Conservation (phyloP, 768 basidiomycete species). For the Pulveroboletus sp. region DNA sequence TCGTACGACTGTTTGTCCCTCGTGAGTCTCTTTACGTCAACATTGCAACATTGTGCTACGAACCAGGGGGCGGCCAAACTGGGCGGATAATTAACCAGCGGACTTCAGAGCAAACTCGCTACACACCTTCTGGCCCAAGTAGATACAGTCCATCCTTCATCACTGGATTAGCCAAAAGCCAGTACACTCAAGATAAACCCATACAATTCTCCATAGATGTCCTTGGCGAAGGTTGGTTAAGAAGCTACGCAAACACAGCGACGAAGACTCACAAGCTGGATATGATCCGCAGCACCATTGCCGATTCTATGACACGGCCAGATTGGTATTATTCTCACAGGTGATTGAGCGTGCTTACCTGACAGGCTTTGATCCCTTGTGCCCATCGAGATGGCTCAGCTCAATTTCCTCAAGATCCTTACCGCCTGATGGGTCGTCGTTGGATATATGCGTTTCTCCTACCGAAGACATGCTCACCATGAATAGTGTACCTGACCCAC, state of each 20-base stretch:
- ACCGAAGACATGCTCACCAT: slow-evolving; percentile 46
- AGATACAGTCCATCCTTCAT: slow-evolving; percentile 89
- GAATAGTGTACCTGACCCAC: slow-evolving; percentile 71
- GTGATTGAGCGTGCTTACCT: slow-evolving; percentile 35
- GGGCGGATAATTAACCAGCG: slow-evolving; percentile 1
- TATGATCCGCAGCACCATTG: slow-evolving; percentile 92
- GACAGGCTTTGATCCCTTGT: slow-evolving; percentile 82
- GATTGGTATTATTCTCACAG: slow-evolving; percentile 2
- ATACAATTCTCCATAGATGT: slow-evolving; percentile 94
- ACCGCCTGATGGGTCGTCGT: slow-evolving; percentile 39
- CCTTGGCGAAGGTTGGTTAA: slow-evolving; percentile 43
- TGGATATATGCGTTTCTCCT: not conserved
- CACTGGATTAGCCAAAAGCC: not conserved
- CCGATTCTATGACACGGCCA: slow-evolving; percentile 57
- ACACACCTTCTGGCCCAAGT: slow-evolving; percentile 87
- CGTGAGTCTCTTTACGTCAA: slow-evolving; percentile 2
- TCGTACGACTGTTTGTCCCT: slow-evolving; percentile 46
- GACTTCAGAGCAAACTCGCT: slow-evolving; percentile 8
- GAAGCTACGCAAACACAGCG: not conserved
- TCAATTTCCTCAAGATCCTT: slow-evolving; percentile 85
- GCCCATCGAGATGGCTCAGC: slow-evolving; percentile 82
- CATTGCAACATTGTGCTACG: slow-evolving; percentile 21
- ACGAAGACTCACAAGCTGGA: slow-evolving; percentile 64
- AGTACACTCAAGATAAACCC: not conserved
- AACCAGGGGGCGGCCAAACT: slow-evolving; percentile 80